Conservation (phyloP, 176 grass and related monocot genomes). For the Oryza coarctata region DNA sequence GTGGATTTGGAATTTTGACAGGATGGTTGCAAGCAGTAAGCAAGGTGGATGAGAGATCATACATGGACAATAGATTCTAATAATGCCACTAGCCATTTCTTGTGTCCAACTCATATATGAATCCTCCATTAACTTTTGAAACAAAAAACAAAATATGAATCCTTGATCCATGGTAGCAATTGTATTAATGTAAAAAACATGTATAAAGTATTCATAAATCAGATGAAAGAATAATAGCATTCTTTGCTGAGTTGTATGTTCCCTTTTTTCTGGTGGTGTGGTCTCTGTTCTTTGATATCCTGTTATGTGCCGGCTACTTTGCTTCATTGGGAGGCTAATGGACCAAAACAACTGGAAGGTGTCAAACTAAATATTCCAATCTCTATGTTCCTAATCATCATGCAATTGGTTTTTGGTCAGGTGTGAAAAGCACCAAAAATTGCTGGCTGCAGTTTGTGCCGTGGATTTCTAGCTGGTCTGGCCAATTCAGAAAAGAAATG, state of each 20-base stretch:
- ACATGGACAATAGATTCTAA: background rate
- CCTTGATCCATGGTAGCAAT: background rate
- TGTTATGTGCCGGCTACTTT: slow-evolving; percentile 26
- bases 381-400: slow-evolving; percentile 15
- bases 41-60: background rate
- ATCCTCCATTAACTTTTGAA: background rate
- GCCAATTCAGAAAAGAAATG: slow-evolving; percentile 13
- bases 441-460: background rate
- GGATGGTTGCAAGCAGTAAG: background rate
- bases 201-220: slow-evolving; percentile 28
- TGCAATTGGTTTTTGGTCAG: background rate
- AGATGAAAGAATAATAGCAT: slow-evolving; percentile 14
- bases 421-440: background rate
- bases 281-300: background rate
- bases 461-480: background rate
- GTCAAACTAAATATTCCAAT: background rate
- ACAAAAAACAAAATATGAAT: background rate
- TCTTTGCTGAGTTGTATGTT: slow-evolving; percentile 6
- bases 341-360: slow-evolving; percentile 30
- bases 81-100: background rate
- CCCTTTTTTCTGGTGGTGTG: slow-evolving; percentile 8
- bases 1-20: background rate
- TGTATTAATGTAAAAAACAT: slow-evolving; percentile 18
- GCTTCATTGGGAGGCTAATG: background rate
- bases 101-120: background rate